Evolutionary conservation across 2,329 filamentous ascomycete genomes (phyloP), one percentile per base, ranked within the genome.

Genomic region (Rosellinia necatrix): DNA sequence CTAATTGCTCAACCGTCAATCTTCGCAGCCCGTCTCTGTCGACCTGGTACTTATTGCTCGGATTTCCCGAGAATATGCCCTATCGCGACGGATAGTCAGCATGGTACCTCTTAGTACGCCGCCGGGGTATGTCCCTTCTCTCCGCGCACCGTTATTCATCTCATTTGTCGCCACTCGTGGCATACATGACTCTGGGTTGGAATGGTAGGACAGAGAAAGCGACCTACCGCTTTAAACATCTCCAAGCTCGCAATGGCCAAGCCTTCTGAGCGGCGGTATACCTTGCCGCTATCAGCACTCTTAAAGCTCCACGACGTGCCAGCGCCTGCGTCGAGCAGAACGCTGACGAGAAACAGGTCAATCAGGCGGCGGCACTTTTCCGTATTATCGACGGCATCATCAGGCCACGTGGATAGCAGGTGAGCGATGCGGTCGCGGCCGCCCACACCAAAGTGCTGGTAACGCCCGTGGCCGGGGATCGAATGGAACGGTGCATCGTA

Each of bases 261-360:
- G 3, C 68, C 70, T 53, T 71, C 94, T 59, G 92, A 96, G 47
- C 94, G 86, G 49, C 85, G 81, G 74, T 93, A 97, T 35, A 89
- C 74, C 60, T 87, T 88, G 53, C 90, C 91, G 62, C 92, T 96
- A 69, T 96, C 92, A 61, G 87, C 87, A 70, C 91, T 96, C 78
- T 90, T 94, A 77, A 96, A 99, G 64, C 86, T 88, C 94, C 94
- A 99, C 63, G 85, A 82, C 2, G 86, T 93, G 35, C 94, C 94
- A 2, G 94, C 92, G 35, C 94, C 94, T 4, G 94, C 91, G 69
- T 96, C 90, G 7, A 96, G 81, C 46, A 96, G 77, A 6, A 94
- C 90, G 46, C 90, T 93, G 60, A 94, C 80, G 42, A 86, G 78
- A 70, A 87, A 87, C 6, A 87, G 71, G 63, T 87, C 84, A 40